Base-by-base conservation (phyloP, 2,329 filamentous ascomycete species). In the Mariannaea sp. region DNA sequence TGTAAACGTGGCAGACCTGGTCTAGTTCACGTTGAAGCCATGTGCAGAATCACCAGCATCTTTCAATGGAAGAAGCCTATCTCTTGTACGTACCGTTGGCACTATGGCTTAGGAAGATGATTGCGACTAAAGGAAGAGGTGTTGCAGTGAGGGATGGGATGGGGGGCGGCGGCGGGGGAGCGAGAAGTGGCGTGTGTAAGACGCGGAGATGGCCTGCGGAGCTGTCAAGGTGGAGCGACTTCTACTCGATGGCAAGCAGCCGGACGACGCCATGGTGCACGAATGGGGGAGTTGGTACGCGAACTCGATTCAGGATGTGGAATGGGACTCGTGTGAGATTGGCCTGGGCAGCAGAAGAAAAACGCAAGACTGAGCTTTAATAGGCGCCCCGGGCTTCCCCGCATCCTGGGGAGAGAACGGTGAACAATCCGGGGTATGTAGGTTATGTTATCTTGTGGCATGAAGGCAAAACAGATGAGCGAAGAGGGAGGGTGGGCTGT, bases 371-470 rank as follows among this genome's bases (percentile, higher is more conserved):
- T 40, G 38, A 47, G 30, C 39, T 49, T 47, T 49, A 43, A 20
- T 8, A 38, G 35, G 9, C 4, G 42, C 32, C 49, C 47, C 16
- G 29, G 40, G 36, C 40, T 62, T 55, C 54, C 53, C 57, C 57
- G 43, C 52, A 55, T 55, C n/a, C 52, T 33, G 46, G 52, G 49
- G 46, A 30, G 19, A 32, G 29, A 50, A 55, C 40, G 27, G 27
- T 53, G 41, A 56, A 60, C 49, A 61, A 60, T 63, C 63, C 41
- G 63, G 59, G 63, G 61, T 65, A 52, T 51, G 29, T 6, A 61
- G 59, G 63, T 59, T 65, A 52, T 51, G 29, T 6, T n/a, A 32
- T 32, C 29, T 13, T 42, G 39, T 13, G 17, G 29, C 38, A 36
- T 35, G 29, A 36, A 8, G 20, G 38, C 13, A 32, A 32, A n/a